Evolutionary conservation across 495 filamentous ascomycete genomes (phyloP).

Genomic region (Aspergillus sclerotiicarbonarius): DNA sequence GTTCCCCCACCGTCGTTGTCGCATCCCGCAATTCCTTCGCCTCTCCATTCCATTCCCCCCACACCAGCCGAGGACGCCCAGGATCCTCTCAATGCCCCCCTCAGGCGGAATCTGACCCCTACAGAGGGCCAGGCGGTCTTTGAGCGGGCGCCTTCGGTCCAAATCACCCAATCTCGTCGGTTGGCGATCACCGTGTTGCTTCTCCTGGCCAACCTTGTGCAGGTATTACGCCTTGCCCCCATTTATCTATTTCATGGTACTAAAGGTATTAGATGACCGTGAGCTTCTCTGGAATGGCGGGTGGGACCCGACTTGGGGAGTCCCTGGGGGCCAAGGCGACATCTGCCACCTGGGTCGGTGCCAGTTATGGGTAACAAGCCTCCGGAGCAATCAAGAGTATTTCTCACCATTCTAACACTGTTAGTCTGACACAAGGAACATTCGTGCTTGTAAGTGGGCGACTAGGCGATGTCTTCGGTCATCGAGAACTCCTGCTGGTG

Average conservation of each 20-base stretch:
- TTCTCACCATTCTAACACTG: conserved; percentile 1
- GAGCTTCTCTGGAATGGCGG: conserved; percentile 31
- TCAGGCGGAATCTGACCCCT: neutral
- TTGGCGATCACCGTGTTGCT: conserved; percentile 22
- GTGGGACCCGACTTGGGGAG: conserved; percentile 26
- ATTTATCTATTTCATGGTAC: neutral
- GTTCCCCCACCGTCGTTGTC: neutral
- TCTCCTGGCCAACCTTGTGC: conserved; percentile 29
- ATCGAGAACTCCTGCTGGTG: conserved; percentile 41
- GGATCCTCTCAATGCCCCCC: neutral
- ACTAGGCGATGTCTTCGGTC: conserved; percentile 49
- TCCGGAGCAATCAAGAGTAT: neutral
- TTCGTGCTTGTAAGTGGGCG: conserved; percentile 50
- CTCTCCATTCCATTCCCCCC: neutral
- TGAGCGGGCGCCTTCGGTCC: conserved; percentile 17
- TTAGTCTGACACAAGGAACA: conserved; percentile 46
- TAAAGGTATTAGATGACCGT: conserved; percentile 26
- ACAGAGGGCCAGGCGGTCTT: conserved; percentile 22
- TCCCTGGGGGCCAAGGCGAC: conserved; percentile 21
- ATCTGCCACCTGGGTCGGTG: conserved; percentile 31
- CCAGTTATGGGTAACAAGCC: conserved; percentile 28
- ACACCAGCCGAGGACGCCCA: neutral
- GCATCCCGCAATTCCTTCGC: neutral
- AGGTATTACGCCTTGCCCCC: conserved; percentile 15
- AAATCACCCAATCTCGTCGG: conserved; percentile 19